These are phyloP conservation scores for Dactylella cylindrospora DNA, from an alignment of 2,329 filamentous ascomycete species.

Conservation along the genomic window DNA sequence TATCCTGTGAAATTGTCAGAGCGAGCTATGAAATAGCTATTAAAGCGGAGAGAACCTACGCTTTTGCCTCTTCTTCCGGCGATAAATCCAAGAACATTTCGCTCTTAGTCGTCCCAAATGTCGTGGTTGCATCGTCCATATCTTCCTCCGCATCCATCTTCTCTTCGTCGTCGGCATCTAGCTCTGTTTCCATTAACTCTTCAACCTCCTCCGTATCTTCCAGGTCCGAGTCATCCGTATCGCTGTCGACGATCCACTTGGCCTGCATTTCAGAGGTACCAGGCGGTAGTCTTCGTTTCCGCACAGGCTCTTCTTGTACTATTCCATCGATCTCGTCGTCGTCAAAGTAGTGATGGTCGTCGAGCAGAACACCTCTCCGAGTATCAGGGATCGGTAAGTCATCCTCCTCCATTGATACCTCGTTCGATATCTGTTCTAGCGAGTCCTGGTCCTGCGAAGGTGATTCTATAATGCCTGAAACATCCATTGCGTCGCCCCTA, in stretches of 20 bases:
- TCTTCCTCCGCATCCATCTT: constrained; percentile 53
- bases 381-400: constrained; percentile 55
- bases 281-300: constrained; percentile 75
- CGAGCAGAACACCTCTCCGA: constrained; percentile 80
- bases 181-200: constrained; percentile 50
- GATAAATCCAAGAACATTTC: constrained; percentile 82
- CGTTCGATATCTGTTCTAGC: constrained; percentile 79
- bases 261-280: constrained; percentile 93
- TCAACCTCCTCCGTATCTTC: constrained; percentile 68
- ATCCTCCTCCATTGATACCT: constrained; percentile 73
- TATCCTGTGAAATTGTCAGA: constrained; percentile 52
- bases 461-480: constrained; percentile 63
- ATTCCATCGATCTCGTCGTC: constrained; percentile 68
- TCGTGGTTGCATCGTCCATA: constrained; percentile 76
- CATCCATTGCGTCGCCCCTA: constrained; percentile 66
- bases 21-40: background rate
- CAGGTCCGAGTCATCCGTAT: constrained; percentile 78
- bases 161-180: constrained; percentile 53
- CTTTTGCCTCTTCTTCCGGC: constrained; percentile 71
- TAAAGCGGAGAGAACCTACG: constrained; percentile 16
- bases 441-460: constrained; percentile 81
- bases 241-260: constrained; percentile 81
- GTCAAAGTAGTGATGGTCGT: constrained; percentile 97
- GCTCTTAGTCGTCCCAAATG: constrained; percentile 67
- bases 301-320: constrained; percentile 58